Conservation (phyloP, 306 rosid species). For the Abrus pulchellus region DNA sequence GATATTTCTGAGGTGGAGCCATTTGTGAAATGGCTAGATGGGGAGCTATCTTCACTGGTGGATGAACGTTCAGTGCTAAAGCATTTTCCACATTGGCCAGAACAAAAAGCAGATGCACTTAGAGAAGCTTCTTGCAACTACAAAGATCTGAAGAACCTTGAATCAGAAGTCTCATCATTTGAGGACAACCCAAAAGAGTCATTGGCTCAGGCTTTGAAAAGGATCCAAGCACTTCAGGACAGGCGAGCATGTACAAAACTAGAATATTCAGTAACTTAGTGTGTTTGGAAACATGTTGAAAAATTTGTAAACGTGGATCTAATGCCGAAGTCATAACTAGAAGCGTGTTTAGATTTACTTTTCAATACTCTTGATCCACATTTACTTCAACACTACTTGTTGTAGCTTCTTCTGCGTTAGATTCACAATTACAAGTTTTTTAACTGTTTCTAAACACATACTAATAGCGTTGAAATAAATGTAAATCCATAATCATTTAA, state of each 20-base stretch:
- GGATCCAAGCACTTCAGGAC: constrained; percentile 91
- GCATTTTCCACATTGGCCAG: constrained; percentile 94
- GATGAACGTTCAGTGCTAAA: constrained; percentile 89
- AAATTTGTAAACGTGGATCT: too few species aligned
- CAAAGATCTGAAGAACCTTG: constrained; percentile 78
- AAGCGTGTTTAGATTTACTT: too few species aligned
- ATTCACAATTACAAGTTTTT: too few species aligned
- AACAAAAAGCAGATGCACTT: constrained; percentile 81
- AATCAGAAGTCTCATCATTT: constrained; percentile 62
- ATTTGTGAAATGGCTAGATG: constrained; percentile 85
- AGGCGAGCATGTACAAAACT: constrained; percentile 84
- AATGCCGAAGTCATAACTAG: too few species aligned
- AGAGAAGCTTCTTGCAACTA: constrained; percentile 89
- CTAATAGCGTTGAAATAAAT: too few species aligned
- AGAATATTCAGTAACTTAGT: neutral
- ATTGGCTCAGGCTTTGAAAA: constrained; percentile 61
- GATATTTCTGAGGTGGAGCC: constrained; percentile 76
- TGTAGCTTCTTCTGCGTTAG: too few species aligned
- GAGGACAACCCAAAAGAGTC: constrained; percentile 77
- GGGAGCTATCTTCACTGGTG: constrained; percentile 74
- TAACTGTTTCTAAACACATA: too few species aligned
- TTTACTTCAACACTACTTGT: too few species aligned
- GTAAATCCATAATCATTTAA: too few species aligned
- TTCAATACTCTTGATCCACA: too few species aligned
- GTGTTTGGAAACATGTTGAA: neutral